Evolutionary conservation across 2,329 filamentous ascomycete species (phyloP).

Genomic region (Chaetomium strumarium): DNA sequence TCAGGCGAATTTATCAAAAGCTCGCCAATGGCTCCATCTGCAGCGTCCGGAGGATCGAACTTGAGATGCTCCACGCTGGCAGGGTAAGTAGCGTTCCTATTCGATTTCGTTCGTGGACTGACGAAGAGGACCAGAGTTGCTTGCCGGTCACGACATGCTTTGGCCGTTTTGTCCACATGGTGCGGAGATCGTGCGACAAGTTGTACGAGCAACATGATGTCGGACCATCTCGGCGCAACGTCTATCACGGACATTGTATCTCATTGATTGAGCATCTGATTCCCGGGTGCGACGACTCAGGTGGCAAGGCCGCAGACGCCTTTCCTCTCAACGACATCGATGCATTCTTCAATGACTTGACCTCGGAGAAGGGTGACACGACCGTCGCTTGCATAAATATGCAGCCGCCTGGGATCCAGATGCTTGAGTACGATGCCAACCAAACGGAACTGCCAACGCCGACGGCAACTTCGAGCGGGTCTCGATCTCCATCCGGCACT

Average conservation of each 20-base stretch:
- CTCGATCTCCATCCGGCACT: constrained; percentile 5
- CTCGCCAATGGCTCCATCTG: constrained; percentile 33
- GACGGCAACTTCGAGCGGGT: constrained; percentile 10
- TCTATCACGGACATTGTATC: constrained; percentile 39
- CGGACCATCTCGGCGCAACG: constrained; percentile 30
- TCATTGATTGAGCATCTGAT: constrained; percentile 38
- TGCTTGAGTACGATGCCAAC: not conserved
- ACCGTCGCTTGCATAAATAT: not conserved
- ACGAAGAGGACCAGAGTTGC: constrained; percentile 29
- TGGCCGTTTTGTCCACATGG: constrained; percentile 36
- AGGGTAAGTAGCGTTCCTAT: constrained; percentile 35
- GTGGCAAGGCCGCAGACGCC: not conserved
- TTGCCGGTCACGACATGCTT: constrained; percentile 35
- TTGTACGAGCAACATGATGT: constrained; percentile 36
- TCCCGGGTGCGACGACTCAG: constrained; percentile 20
- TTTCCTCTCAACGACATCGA: constrained; percentile 18
- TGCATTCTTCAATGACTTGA: constrained; percentile 18
- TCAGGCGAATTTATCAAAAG: constrained; percentile 34
- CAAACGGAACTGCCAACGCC: constrained; percentile 7
- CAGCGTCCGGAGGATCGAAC: constrained; percentile 43
- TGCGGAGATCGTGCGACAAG: constrained; percentile 38
- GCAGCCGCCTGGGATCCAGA: not conserved
- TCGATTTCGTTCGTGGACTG: not conserved
- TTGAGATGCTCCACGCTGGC: constrained; percentile 46
- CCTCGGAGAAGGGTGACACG: not conserved